Conservation (phyloP, 345 rosid genomes). For the Streptanthus diversifolius region DNA sequence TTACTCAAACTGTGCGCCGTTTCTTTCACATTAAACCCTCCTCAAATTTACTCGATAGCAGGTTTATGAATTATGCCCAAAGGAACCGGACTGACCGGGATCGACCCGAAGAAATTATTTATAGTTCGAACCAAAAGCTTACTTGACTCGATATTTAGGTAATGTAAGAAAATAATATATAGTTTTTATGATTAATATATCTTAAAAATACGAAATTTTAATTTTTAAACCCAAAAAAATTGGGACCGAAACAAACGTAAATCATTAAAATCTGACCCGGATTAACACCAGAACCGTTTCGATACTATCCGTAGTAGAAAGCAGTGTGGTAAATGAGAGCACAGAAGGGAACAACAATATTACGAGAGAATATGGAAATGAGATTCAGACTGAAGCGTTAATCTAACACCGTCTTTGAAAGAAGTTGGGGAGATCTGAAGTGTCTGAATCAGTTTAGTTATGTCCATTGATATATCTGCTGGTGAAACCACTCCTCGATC, state of each 20-base stretch:
- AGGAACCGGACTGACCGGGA: background rate
- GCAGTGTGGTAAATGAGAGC: background rate
- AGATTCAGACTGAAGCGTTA: conserved; percentile 52
- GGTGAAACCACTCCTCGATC: conserved; percentile 78
- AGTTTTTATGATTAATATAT: too few relatives aligned
- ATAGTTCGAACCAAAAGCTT: background rate
- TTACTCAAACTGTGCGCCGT: too few relatives aligned
- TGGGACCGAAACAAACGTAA: too few relatives aligned
- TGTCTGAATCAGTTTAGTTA: conserved; percentile 55
- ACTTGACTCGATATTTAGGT: background rate
- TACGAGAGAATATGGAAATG: background rate
- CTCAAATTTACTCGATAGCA: too few relatives aligned
- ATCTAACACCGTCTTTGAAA: conserved; percentile 60
- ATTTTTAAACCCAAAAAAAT: too few relatives aligned
- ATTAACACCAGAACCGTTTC: background rate
- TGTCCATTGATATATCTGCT: conserved; percentile 86
- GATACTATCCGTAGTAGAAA: background rate
- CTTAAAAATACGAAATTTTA: too few relatives aligned
- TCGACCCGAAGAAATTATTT: background rate
- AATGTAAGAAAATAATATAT: too few relatives aligned
- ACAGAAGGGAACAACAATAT: background rate
- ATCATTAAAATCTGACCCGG: background rate
- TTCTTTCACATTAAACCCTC: too few relatives aligned
- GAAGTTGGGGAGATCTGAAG: conserved; percentile 50
- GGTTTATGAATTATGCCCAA: too few relatives aligned